Evolutionary conservation across 2,329 filamentous ascomycete species (phyloP).

Genomic region (Aaosphaeria pasadenensis): DNA sequence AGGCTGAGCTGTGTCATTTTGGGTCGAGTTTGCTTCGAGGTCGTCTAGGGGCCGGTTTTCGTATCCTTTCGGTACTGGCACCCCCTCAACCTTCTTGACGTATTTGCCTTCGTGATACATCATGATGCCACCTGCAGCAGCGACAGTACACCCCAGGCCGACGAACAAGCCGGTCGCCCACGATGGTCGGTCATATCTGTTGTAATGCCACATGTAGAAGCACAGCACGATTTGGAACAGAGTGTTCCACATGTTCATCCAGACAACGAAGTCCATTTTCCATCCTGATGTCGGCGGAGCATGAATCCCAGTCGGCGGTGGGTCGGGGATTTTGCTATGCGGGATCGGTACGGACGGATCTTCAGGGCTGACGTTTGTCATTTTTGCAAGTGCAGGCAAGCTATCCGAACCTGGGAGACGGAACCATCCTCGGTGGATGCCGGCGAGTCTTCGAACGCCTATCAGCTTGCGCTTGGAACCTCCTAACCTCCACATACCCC

Average conservation of each 20-base stretch:
- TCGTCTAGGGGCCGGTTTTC: constrained; percentile 14
- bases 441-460: constrained; percentile 67
- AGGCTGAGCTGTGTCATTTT: constrained; percentile 11
- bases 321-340: constrained; percentile 58
- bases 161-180: constrained; percentile 82
- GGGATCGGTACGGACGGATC: constrained; percentile 61
- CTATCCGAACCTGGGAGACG: constrained; percentile 65
- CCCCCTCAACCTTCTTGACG: constrained; percentile 38
- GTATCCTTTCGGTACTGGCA: constrained; percentile 28
- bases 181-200: constrained; percentile 68
- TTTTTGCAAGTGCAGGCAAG: constrained; percentile 38
- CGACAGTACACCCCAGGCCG: constrained; percentile 67
- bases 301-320: constrained; percentile 68
- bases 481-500: constrained; percentile 60
- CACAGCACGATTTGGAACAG: constrained; percentile 71
- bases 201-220: constrained; percentile 80
- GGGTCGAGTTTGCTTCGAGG: constrained; percentile 9
- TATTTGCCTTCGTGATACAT: constrained; percentile 66
- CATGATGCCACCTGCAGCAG: constrained; percentile 65
- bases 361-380: constrained; percentile 26
- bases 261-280: constrained; percentile 78
- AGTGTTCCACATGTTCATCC: constrained; percentile 76
- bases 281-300: constrained; percentile 66
- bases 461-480: constrained; percentile 43
- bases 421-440: constrained; percentile 74